Evolutionary conservation across 2,329 filamentous ascomycete species (phyloP).

Genomic region (Trichoderma sp.): DNA sequence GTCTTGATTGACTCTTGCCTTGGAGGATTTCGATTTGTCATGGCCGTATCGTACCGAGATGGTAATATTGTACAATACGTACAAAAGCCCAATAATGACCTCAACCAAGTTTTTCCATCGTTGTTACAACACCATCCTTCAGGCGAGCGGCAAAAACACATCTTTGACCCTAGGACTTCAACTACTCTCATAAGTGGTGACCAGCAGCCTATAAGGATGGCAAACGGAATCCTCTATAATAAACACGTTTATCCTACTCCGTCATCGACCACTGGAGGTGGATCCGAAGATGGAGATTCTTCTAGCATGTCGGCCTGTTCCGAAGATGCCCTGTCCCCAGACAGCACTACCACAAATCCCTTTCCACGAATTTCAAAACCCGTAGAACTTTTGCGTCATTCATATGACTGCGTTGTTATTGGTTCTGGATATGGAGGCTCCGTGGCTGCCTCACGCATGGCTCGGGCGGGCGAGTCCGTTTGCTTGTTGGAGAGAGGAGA

Average conservation of each 20-base stretch:
- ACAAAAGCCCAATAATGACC: not conserved
- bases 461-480: constrained; percentile 53
- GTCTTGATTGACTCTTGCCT: not conserved
- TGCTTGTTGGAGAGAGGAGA: constrained; percentile 63
- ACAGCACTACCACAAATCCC: not conserved
- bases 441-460: constrained; percentile 63
- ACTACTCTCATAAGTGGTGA: not conserved
- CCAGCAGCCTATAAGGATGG: too few species aligned
- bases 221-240: not conserved
- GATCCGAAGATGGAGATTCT: not conserved
- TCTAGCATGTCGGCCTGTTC: not conserved
- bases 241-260: constrained; percentile 6
- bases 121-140: not conserved
- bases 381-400: constrained; percentile 52
- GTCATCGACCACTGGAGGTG: not conserved
- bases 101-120: not conserved
- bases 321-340: not conserved
- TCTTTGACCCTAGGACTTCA: not conserved
- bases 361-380: constrained; percentile 56
- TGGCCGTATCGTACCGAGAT: not conserved
- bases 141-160: not conserved
- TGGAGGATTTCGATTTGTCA: not conserved
- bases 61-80: not conserved
- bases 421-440: constrained; percentile 67
- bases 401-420: constrained; percentile 64